Percentiles rank a stretch among this genome's conserved stretches.
These are phyloP conservation scores for Cronartium quercuum DNA, from an alignment of 1,284 basidiomycete genomes.

Conservation along the genomic window DNA sequence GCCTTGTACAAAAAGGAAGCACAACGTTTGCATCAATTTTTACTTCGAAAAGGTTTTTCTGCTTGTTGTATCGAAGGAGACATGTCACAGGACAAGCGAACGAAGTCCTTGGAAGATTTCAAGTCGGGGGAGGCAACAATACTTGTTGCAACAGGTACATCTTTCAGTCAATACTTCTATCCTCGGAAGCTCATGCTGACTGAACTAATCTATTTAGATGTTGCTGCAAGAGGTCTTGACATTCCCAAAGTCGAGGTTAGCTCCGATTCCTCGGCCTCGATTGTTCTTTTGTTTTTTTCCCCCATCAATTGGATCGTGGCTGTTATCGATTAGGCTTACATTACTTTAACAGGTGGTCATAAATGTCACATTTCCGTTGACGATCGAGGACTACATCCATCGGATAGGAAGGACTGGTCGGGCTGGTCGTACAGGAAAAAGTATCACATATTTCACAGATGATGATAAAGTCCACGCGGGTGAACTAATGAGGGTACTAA, in stretches of 20 bases:
- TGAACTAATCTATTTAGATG: slow-evolving; percentile 55
- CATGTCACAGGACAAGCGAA: slow-evolving; percentile 76
- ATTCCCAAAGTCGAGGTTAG: slow-evolving; percentile 84
- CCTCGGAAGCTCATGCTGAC: background rate
- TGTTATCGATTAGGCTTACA: background rate
- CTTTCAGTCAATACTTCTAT: background rate
- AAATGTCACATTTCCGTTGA: slow-evolving; percentile 86
- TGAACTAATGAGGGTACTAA: slow-evolving; percentile 82
- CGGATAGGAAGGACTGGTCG: slow-evolving; percentile 94
- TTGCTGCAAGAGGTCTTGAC: slow-evolving; percentile 91
- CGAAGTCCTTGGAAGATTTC: slow-evolving; percentile 81
- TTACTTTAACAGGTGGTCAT: slow-evolving; percentile 22
- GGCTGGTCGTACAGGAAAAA: slow-evolving; percentile 82
- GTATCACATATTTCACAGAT: slow-evolving; percentile 84
- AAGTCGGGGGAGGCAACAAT: slow-evolving; percentile 75
- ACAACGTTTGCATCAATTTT: slow-evolving; percentile 73
- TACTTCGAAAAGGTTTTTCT: slow-evolving; percentile 69
- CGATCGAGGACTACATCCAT: slow-evolving; percentile 79
- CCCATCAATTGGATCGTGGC: background rate
- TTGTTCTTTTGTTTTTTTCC: background rate
- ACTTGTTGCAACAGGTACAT: slow-evolving; percentile 70
- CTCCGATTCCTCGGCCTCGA: background rate
- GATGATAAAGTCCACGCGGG: slow-evolving; percentile 69
- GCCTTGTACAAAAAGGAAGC: slow-evolving; percentile 98
- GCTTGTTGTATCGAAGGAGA: slow-evolving; percentile 85